Evolutionary conservation across 306 rosid genomes (phyloP).

Genomic region (Styphnolobium japonicum): DNA sequence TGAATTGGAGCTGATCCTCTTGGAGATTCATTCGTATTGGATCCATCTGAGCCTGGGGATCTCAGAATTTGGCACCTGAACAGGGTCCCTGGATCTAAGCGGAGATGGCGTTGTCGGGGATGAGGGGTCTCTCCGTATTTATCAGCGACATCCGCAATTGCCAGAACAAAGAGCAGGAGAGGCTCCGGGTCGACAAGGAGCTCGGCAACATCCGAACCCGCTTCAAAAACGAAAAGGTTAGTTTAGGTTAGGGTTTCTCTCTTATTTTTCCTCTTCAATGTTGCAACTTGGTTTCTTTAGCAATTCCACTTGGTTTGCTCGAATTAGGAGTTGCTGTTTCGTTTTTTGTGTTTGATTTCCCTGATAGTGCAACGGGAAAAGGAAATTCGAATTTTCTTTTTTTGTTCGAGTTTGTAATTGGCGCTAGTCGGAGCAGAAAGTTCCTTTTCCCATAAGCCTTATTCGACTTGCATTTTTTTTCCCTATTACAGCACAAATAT

Average conservation of each 20-base stretch:
- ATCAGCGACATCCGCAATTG: conserved; percentile 97
- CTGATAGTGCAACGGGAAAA: background rate
- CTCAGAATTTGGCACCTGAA: conserved; percentile 42
- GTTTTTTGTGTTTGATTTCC: background rate
- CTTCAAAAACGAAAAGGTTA: conserved; percentile 98
- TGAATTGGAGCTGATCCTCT: conserved; percentile 40
- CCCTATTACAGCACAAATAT: background rate
- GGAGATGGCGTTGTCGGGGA: conserved; percentile 94
- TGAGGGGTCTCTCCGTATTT: conserved; percentile 98
- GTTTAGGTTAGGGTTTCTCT: conserved; percentile 58
- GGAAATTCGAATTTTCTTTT: background rate
- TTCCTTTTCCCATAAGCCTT: background rate
- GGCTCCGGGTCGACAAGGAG: conserved; percentile 97
- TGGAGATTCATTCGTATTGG: conserved; percentile 29
- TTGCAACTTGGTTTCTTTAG: background rate
- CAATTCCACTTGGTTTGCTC: conserved; percentile 1
- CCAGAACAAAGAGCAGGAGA: conserved; percentile 94
- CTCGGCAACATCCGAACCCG: conserved; percentile 97
- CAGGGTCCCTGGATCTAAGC: conserved; percentile 57
- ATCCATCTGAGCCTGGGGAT: conserved; percentile 54
- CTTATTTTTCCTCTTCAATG: background rate
- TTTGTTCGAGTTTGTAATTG: background rate
- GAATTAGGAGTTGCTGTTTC: conserved; percentile 4
- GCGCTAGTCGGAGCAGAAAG: background rate
- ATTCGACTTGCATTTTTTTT: background rate